A percentile compares a stretch with the other conserved stretches of the same genome.
Conservation (phyloP, 2,329 filamentous ascomycete genomes). For the Paracoccidioides lutzii region DNA sequence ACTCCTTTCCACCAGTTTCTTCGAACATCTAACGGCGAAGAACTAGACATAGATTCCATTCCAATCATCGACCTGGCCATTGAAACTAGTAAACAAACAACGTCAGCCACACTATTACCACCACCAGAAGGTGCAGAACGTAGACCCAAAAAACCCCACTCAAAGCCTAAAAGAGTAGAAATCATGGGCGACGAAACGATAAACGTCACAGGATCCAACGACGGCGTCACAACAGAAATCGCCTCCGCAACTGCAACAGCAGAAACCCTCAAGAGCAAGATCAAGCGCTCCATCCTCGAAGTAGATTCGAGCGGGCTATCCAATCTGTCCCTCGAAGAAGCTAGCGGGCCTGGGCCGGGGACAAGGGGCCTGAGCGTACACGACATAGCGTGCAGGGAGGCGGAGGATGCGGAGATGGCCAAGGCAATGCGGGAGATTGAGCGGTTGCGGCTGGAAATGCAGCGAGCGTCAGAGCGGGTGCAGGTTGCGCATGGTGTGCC, state of each 20-base stretch:
- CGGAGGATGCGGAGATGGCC: slow-evolving; percentile 78
- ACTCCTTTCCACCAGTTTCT: slow-evolving; percentile 71
- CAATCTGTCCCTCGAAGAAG: slow-evolving; percentile 54
- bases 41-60: slow-evolving; percentile 84
- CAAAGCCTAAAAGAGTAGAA: slow-evolving; percentile 47
- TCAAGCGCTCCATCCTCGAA: slow-evolving; percentile 58
- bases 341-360: slow-evolving; percentile 9
- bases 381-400: slow-evolving; percentile 54
- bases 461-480: slow-evolving; percentile 36
- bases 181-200: slow-evolving; percentile 65
- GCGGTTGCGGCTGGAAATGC: slow-evolving; percentile 72
- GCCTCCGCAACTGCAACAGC: slow-evolving; percentile 26
- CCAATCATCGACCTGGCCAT: slow-evolving; percentile 89
- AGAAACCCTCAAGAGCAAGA: slow-evolving; percentile 27
- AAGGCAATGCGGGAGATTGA: slow-evolving; percentile 83
- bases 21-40: slow-evolving; percentile 57
- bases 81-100: slow-evolving; percentile 36
- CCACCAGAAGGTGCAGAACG: slow-evolving; percentile 10
- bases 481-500: slow-evolving; percentile 30
- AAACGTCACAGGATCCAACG: slow-evolving; percentile 24
- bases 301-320: slow-evolving; percentile 78
- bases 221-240: slow-evolving; percentile 39
- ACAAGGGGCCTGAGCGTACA: slow-evolving; percentile 20
- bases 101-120: neutral
- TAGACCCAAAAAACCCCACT: slow-evolving; percentile 21